A percentile compares a stretch with the other conserved stretches of the same genome.
Conservation (phyloP, 2,329 filamentous ascomycete genomes). For the Simplicillium sp. region DNA sequence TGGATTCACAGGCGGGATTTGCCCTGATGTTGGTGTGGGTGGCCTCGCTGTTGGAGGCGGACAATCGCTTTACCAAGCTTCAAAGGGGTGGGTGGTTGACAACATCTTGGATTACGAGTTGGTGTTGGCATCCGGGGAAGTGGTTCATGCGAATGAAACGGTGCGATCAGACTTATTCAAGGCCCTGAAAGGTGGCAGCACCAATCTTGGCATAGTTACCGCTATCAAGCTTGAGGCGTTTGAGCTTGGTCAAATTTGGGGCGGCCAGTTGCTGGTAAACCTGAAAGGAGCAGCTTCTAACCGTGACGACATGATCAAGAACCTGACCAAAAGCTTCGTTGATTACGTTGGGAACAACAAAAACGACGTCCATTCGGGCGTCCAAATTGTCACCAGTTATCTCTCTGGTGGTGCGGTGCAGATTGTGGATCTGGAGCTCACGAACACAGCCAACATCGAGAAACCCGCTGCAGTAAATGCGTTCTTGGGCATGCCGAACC, state of each 20-base stretch:
- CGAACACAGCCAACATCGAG: slow-evolving; percentile 6
- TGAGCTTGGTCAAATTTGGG: slow-evolving; percentile 10
- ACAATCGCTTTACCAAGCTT: slow-evolving; percentile 29
- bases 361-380: slow-evolving; percentile 2
- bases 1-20: slow-evolving; percentile 29
- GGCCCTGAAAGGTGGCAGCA: slow-evolving; percentile 32
- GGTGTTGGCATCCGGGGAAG: slow-evolving; percentile 24
- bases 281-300: slow-evolving; percentile 1
- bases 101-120: slow-evolving; percentile 26
- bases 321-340: slow-evolving; percentile 2
- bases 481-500: slow-evolving; percentile 8
- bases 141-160: slow-evolving; percentile 22
- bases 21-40: slow-evolving; percentile 29
- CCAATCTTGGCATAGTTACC: slow-evolving; percentile 26
- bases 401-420: slow-evolving; percentile 3
- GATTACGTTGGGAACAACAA: slow-evolving; percentile 6
- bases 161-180: slow-evolving; percentile 27
- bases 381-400: slow-evolving; percentile 6
- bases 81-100: slow-evolving; percentile 11
- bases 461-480: slow-evolving; percentile 5
- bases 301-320: slow-evolving; percentile 4
- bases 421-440: slow-evolving; percentile 3
- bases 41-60: slow-evolving; percentile 36
- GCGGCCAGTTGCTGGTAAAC: slow-evolving; percentile 5
- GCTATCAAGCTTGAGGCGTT: slow-evolving; percentile 10